phyloP scores from a whole-genome alignment of 805 yeast species.

The Suhomyces sp. region DNA sequence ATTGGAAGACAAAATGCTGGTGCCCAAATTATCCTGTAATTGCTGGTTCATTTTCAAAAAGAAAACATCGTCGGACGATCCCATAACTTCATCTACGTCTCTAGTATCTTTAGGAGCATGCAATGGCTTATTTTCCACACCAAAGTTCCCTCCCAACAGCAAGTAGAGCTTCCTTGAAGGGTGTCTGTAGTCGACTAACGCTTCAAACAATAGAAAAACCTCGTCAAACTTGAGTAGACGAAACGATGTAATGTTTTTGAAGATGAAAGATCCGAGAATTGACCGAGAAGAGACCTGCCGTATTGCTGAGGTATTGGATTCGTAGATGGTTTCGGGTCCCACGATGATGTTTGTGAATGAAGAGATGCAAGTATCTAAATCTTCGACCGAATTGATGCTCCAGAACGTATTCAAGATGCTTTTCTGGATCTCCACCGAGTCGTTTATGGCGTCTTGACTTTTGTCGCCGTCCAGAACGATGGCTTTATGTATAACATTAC shows the following conservation, averaged over 20 bases:
- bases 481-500: neutral
- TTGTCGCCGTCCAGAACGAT: neutral
- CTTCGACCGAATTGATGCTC: slow-evolving; percentile 49
- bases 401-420: slow-evolving; percentile 30
- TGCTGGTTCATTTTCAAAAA: slow-evolving; percentile 6
- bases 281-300: slow-evolving; percentile 21
- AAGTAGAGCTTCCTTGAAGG: slow-evolving; percentile 20
- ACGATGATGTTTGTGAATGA: slow-evolving; percentile 10
- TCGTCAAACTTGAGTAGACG: slow-evolving; percentile 49
- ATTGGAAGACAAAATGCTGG: slow-evolving; percentile 9
- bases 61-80: slow-evolving; percentile 1
- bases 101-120: neutral
- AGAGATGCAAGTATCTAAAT: slow-evolving; percentile 36
- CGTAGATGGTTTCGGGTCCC: slow-evolving; percentile 10
- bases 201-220: slow-evolving; percentile 31
- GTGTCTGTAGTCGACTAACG: slow-evolving; percentile 36
- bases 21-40: slow-evolving; percentile 7
- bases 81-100: neutral
- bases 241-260: slow-evolving; percentile 36
- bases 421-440: slow-evolving; percentile 24
- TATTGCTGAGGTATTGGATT: neutral
- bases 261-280: slow-evolving; percentile 43
- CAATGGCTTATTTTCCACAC: neutral
- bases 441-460: neutral
- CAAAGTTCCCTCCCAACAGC: slow-evolving; percentile 9